Evolutionary conservation across 257 asterid species (phyloP), one percentile per base, ranked within the genome.

Genomic region (Petunia secreta): DNA sequence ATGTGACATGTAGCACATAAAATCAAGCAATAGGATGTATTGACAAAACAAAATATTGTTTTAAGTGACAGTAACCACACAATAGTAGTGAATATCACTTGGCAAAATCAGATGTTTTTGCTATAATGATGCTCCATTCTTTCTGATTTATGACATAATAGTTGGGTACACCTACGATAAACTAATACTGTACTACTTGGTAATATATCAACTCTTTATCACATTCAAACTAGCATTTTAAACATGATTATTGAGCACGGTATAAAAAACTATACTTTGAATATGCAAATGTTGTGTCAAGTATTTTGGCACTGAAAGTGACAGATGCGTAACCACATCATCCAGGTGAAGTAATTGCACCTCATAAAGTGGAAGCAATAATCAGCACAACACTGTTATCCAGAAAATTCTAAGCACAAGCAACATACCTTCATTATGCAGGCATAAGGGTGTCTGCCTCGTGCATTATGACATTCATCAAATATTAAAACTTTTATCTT

Each of bases 391-490:
- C 1, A 16, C 58, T 44, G 39, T 15, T 44, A 37, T 38, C 62
- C 6, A 53, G 16, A 81, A 34, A 64, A 71, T 0, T 62, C 44
- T 5, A 43, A n/a, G 71, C 79, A 77, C 53, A 63, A 65, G 16
- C 80, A 64, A 38, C 41, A 6, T 88, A 95, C 99, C 95, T 5
- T 92, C 98, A 95, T 92, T 57, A 94, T 93, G 88, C 90, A 80
- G 4, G 96, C 90, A 68, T 91, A 94, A 1, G 87, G 85, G 66
- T 89, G 88, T 36, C 83, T 91, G 84, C 97, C 93, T 83, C 91
- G 87, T 15, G 98, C 97, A 66, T 94, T 85, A 80, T 94, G 97
- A 80, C 97, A 95, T 87, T 95, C 99, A 79, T 95, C 98, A 59
- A 93, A 93, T 79, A 93, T 87, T 48, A 95, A 84, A 84, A 91